Conservation (phyloP, 2,329 filamentous ascomycete genomes). For the Aspergillus tamarii region DNA sequence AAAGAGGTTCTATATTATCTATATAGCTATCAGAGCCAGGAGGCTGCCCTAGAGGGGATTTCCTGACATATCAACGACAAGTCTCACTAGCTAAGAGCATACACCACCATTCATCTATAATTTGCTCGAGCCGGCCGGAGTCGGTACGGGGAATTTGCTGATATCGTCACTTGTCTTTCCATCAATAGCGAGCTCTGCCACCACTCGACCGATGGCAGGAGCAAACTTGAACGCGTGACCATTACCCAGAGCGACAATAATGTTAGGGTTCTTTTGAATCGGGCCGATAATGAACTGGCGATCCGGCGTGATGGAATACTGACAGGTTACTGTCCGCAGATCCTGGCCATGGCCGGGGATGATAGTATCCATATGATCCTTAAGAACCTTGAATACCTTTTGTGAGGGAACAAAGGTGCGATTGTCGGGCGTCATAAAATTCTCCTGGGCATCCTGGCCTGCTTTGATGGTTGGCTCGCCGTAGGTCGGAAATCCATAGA, state of each 20-base stretch:
- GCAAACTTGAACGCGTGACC: background rate
- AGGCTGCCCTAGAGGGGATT: too few species aligned
- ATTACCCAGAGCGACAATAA: background rate
- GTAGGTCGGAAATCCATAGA: constrained; percentile 31
- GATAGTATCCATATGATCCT: constrained; percentile 21
- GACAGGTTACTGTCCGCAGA: constrained; percentile 35
- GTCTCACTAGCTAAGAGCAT: too few species aligned
- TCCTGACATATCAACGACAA: too few species aligned
- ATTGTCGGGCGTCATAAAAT: constrained; percentile 30
- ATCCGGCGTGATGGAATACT: constrained; percentile 34
- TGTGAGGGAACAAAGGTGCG: constrained; percentile 33
- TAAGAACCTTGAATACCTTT: constrained; percentile 23
- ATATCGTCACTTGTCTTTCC: background rate
- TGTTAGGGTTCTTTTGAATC: constrained; percentile 20
- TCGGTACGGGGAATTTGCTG: background rate
- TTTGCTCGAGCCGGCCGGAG: background rate
- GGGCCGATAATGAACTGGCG: constrained; percentile 33
- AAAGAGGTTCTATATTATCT: too few species aligned
- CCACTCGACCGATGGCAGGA: background rate
- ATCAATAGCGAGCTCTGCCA: background rate
- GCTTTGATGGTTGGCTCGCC: constrained; percentile 36
- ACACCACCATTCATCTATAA: background rate
- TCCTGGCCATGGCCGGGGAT: constrained; percentile 20
- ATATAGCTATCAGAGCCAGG: too few species aligned
- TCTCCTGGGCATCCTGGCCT: constrained; percentile 25